phyloP scores from a whole-genome alignment of 768 basidiomycete species.

The Mycena alexandri region DNA sequence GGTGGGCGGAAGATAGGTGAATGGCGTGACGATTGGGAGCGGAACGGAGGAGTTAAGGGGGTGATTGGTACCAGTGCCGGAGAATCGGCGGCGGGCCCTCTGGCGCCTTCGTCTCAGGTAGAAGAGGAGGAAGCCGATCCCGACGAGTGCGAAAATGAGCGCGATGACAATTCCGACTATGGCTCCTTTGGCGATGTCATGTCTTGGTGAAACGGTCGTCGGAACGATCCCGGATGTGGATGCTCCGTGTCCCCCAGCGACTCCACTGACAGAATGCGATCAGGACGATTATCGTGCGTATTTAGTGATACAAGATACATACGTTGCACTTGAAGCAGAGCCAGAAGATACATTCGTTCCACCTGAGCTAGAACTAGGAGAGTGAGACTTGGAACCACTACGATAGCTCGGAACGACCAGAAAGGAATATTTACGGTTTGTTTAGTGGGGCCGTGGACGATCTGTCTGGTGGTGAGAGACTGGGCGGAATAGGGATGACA shows the following conservation, averaged over 20 bases:
- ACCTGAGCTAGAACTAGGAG: neutral
- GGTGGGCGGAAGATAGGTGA: neutral
- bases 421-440: conserved; percentile 4
- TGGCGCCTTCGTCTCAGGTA: conserved; percentile 17
- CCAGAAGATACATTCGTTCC: neutral
- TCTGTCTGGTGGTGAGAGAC: conserved; percentile 10
- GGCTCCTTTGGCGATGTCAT: conserved; percentile 3
- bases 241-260: neutral
- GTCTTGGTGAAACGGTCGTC: neutral
- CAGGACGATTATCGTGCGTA: neutral
- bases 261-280: neutral
- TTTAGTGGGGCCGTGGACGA: neutral
- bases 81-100: conserved; percentile 14
- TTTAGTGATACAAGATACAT: conserved; percentile 9
- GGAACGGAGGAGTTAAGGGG: neutral
- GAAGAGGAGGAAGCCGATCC: conserved; percentile 9
- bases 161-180: conserved; percentile 20
- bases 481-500: neutral
- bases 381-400: neutral
- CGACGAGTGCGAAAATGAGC: conserved; percentile 13
- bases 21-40: conserved; percentile 12
- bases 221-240: neutral
- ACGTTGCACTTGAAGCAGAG: conserved; percentile 8
- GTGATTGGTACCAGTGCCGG: neutral
- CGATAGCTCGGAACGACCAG: neutral